A percentile compares a stretch with the other conserved stretches of the same genome.
These are phyloP conservation scores for Chimonanthus praecox DNA, from an alignment of 164 flowering plant species.

Conservation along the genomic window DNA sequence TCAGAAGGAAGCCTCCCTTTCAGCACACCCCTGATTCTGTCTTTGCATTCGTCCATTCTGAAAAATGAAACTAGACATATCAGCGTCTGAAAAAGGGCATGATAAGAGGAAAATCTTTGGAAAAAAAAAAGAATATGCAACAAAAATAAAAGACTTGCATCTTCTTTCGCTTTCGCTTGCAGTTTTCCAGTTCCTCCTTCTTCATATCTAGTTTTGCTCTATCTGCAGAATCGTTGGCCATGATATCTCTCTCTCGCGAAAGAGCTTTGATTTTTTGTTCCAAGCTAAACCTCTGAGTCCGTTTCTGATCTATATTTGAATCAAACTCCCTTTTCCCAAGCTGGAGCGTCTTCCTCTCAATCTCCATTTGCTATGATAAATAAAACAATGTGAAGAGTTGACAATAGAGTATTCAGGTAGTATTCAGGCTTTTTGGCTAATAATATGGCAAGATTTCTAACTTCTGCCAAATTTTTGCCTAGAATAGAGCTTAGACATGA, in stretches of 20 bases:
- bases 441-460: neutral
- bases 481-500: neutral
- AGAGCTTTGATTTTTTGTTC: conserved; percentile 57
- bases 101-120: neutral
- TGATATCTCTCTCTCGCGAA: conserved; percentile 54
- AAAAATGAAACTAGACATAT: conserved; percentile 15
- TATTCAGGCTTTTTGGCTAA: neutral
- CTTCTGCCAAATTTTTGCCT: neutral
- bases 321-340: conserved; percentile 68
- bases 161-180: conserved; percentile 62
- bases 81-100: conserved; percentile 5
- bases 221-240: conserved; percentile 73
- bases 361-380: conserved; percentile 49
- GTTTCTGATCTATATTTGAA: conserved; percentile 39
- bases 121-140: neutral
- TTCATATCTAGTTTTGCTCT: conserved; percentile 61
- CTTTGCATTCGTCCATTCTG: conserved; percentile 84
- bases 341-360: conserved; percentile 62
- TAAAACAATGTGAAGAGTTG: neutral
- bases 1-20: conserved; percentile 92
- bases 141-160: conserved; percentile 41
- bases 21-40: conserved; percentile 62
- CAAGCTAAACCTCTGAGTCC: conserved; percentile 37
- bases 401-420: neutral
- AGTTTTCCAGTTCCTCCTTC: conserved; percentile 67